Percentiles rank a stretch among this genome's conserved stretches.
Conservation (phyloP, 148 eudicot genomes). For the Nyssa sinensis region DNA sequence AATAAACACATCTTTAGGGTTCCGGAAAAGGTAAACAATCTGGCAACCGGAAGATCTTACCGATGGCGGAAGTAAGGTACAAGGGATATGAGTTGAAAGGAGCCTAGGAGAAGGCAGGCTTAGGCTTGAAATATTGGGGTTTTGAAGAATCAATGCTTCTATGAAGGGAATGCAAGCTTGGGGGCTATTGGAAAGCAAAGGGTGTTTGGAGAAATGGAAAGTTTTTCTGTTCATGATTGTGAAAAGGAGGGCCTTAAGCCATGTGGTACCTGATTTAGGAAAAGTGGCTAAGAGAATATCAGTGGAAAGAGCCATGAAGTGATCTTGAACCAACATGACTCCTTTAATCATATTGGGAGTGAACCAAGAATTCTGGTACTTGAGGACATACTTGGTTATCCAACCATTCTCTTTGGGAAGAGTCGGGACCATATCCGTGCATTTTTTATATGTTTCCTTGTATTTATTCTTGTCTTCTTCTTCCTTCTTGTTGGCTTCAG, state of each 20-base stretch:
- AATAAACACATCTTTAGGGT: constrained; percentile 8
- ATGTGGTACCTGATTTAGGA: constrained; percentile 12
- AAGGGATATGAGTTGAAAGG: constrained; percentile 11
- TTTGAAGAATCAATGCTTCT: background rate
- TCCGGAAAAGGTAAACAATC: background rate
- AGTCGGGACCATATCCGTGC: too few relatives aligned
- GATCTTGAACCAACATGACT: background rate
- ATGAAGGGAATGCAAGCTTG: constrained; percentile 10
- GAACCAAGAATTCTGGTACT: background rate
- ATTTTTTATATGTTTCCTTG: too few relatives aligned
- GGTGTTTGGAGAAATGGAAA: background rate
- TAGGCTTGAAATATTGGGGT: background rate
- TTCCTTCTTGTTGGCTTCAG: too few relatives aligned
- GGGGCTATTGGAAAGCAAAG: constrained; percentile 2
- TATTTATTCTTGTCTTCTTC: too few relatives aligned
- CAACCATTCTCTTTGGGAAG: too few relatives aligned
- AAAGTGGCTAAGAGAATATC: constrained; percentile 4
- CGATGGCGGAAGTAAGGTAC: background rate
- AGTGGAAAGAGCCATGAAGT: constrained; percentile 1
- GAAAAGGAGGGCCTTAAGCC: constrained; percentile 14
- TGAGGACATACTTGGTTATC: too few relatives aligned
- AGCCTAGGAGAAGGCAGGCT: background rate
- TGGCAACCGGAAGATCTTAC: background rate
- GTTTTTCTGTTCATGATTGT: background rate
- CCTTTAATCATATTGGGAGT: background rate